Percentiles rank a stretch among this genome's conserved stretches.
phyloP scores from a whole-genome alignment of 139 green algal species.

The Trebouxia sp. region DNA sequence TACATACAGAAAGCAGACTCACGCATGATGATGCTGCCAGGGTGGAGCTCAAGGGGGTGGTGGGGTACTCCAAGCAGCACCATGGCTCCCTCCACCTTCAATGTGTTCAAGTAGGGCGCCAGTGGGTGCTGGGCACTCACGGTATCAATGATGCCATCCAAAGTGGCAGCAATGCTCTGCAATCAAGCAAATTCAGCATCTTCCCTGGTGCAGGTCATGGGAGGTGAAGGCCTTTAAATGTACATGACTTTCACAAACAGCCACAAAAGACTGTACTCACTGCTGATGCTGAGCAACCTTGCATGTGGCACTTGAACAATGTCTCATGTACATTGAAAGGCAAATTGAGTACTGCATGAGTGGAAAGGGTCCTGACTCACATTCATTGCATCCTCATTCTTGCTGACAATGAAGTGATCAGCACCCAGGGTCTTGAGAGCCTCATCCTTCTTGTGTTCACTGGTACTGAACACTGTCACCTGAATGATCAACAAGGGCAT shows the following conservation, averaged over 20 bases:
- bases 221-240: too few species aligned
- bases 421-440: constrained; percentile 64
- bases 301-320: too few species aligned
- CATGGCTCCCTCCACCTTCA: neutral
- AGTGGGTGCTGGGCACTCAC: constrained; percentile 53
- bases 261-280: too few species aligned
- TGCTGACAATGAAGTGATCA: constrained; percentile 66
- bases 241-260: too few species aligned
- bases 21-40: constrained; percentile 16
- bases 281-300: too few species aligned
- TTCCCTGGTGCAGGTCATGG: too few species aligned
- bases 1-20: too few species aligned
- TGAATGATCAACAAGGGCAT: constrained; percentile 60
- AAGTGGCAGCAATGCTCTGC: constrained; percentile 36
- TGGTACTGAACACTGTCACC: constrained; percentile 75
- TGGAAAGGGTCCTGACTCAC: constrained; percentile 20
- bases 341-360: neutral
- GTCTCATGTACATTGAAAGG: too few species aligned
- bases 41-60: constrained; percentile 1
- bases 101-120: neutral
- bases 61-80: constrained; percentile 16
- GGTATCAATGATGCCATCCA: constrained; percentile 90
- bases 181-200: neutral
- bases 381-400: constrained; percentile 64
- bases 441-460: constrained; percentile 67